These are phyloP conservation scores for Alternaria sp. DNA, from an alignment of 2,329 filamentous ascomycete genomes.

Conservation along the genomic window DNA sequence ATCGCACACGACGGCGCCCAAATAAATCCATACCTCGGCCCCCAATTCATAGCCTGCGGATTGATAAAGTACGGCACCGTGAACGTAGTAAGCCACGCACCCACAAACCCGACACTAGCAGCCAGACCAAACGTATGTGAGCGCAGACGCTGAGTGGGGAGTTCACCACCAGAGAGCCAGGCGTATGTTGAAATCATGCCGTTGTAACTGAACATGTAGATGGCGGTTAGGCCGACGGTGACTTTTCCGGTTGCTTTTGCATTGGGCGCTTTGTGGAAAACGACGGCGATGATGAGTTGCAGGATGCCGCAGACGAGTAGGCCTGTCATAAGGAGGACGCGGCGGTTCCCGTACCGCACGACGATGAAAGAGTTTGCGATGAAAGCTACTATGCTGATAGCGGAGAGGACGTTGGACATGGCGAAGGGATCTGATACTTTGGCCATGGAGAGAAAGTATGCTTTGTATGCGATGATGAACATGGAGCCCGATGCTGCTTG, in stretches of 20 bases:
- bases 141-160: constrained; percentile 65
- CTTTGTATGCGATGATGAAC: constrained; percentile 54
- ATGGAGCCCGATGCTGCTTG: constrained; percentile 52
- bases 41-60: constrained; percentile 63
- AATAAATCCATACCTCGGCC: constrained; percentile 65
- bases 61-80: constrained; percentile 70
- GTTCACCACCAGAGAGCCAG: constrained; percentile 66
- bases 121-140: constrained; percentile 66
- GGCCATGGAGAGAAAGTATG: constrained; percentile 69
- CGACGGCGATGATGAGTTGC: constrained; percentile 63
- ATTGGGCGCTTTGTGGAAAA: constrained; percentile 59
- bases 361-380: constrained; percentile 64
- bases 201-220: constrained; percentile 66
- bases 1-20: constrained; percentile 57
- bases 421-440: constrained; percentile 64
- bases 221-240: constrained; percentile 62
- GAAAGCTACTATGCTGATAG: constrained; percentile 63
- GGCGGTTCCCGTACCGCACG: constrained; percentile 62
- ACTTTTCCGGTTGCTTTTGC: constrained; percentile 54
- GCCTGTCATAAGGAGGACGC: constrained; percentile 62
- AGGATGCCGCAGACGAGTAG: constrained; percentile 62
- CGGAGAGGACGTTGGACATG: constrained; percentile 64
- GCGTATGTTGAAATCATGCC: constrained; percentile 64
- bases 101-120: constrained; percentile 61
- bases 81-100: constrained; percentile 66